These are phyloP conservation scores for Rhynchospora pubera DNA, from an alignment of 176 grass and related monocot genomes.

Conservation along the genomic window DNA sequence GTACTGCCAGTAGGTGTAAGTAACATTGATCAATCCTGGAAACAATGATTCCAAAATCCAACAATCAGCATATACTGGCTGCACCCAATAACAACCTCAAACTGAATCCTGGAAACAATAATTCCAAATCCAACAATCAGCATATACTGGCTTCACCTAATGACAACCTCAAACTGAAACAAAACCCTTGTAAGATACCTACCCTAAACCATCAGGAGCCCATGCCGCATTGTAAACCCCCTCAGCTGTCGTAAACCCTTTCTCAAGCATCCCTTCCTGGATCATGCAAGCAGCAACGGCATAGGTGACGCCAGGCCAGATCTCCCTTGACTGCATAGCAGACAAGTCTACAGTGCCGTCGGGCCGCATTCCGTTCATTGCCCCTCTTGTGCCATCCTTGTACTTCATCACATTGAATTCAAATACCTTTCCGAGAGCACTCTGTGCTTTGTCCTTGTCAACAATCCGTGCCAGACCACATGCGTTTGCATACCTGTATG, in stretches of 20 bases:
- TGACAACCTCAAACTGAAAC: background rate
- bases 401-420: slow-evolving; percentile 86
- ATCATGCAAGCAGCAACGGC: slow-evolving; percentile 84
- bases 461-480: slow-evolving; percentile 60
- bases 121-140: background rate
- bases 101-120: background rate
- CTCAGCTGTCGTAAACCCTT: slow-evolving; percentile 86
- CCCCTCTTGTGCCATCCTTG: slow-evolving; percentile 71
- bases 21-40: no score
- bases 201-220: slow-evolving; percentile 88
- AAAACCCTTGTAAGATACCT: slow-evolving; percentile 24
- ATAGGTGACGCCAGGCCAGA: slow-evolving; percentile 97
- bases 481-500: slow-evolving; percentile 67
- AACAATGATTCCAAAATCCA: background rate
- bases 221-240: slow-evolving; percentile 87
- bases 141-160: background rate
- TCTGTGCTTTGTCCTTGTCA: slow-evolving; percentile 78
- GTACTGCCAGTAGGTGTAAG: no score
- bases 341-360: slow-evolving; percentile 80
- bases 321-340: slow-evolving; percentile 88
- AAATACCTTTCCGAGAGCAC: slow-evolving; percentile 61
- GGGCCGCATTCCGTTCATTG: slow-evolving; percentile 87
- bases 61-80: background rate
- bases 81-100: background rate
- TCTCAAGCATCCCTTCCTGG: slow-evolving; percentile 79